These are phyloP conservation scores for Immersiporthe knoxdaviesiana DNA, from an alignment of 2,329 filamentous ascomycete genomes.

Conservation along the genomic window DNA sequence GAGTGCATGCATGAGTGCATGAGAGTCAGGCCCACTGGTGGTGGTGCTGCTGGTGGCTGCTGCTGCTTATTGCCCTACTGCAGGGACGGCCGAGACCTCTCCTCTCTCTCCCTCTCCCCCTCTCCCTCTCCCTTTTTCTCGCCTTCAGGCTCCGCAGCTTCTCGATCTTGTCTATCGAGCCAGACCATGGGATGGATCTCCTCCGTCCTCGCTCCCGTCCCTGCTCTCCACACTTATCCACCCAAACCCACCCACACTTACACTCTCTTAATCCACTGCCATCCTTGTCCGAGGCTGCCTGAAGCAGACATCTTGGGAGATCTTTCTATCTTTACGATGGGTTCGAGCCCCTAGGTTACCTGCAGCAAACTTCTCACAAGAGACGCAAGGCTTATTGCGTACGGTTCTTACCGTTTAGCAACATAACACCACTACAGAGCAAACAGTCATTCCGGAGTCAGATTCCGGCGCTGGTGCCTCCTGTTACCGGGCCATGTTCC, in stretches of 20 bases:
- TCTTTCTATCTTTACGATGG: neutral
- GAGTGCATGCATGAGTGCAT: slow-evolving; percentile 2
- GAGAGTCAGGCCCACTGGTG: neutral
- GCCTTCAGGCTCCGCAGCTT: neutral
- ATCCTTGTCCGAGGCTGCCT: slow-evolving; percentile 4
- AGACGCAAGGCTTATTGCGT: neutral
- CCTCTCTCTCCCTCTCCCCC: too few relatives aligned
- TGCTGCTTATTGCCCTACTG: neutral
- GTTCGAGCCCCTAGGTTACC: neutral
- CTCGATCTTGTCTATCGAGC: neutral
- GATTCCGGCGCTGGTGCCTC: neutral
- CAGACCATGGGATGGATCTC: neutral
- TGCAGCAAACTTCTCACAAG: too few relatives aligned
- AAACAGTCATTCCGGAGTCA: slow-evolving; percentile 1
- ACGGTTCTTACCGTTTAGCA: neutral
- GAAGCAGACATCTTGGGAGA: slow-evolving; percentile 6
- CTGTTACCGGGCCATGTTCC: slow-evolving; percentile 1
- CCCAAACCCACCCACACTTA: neutral
- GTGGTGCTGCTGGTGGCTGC: neutral
- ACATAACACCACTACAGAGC: neutral
- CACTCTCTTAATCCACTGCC: neutral
- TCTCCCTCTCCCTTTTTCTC: neutral
- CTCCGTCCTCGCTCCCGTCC: slow-evolving; percentile 3
- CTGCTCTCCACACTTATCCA: slow-evolving; percentile 4
- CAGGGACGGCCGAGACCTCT: neutral